Evolutionary conservation across 805 yeast species (phyloP), one percentile per base, ranked within the genome.

Genomic region (Wickerhamomyces kurtzmanii): DNA sequence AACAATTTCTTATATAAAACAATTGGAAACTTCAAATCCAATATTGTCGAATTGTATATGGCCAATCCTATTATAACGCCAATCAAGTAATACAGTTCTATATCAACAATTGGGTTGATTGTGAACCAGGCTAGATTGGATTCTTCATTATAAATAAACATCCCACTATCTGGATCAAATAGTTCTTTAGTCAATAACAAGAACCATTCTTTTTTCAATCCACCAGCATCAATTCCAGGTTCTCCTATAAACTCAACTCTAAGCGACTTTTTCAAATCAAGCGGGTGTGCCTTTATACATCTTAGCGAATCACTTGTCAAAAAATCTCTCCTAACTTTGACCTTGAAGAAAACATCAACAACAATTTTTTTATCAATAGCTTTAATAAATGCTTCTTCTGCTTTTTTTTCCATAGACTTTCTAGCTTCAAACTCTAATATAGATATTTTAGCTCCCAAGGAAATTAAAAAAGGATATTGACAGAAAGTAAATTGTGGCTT

Each of bases 151-250:
- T 71, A 69, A 7, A 56, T 46, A 35, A 91, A 76, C 50, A 86
- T 62, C 0, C 84, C 85, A 18, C 74, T 69, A 26, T 61, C 58
- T 2, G 86, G 80, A 42, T 68, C 69, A 46, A 87, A 81, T 2
- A 89, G 50, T 15, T 78, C 77, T 32, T 69, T 70, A 2, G 82
- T 75, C 22, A 91, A 57, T 22, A 87, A 53, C 26, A 74, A 59
- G 51, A 91, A 87, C 98, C 98, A 89, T 45, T 89, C 98, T 45
- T 86, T 87, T 42, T 79, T 73, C 33, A 89, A 62, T 0, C 98
- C 98, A 3, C 98, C 97, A 1, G 86, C 96, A 57, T 89, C 98
- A 14, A 89, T 70, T 1, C 97, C 98, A 0, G 87, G 93, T 46
- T 89, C 98, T 33, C 76, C 76, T 4, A 78, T 57, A 49, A 91